These are phyloP conservation scores for Phialophora tarda DNA, from an alignment of 2,329 filamentous ascomycete species.

Conservation along the genomic window DNA sequence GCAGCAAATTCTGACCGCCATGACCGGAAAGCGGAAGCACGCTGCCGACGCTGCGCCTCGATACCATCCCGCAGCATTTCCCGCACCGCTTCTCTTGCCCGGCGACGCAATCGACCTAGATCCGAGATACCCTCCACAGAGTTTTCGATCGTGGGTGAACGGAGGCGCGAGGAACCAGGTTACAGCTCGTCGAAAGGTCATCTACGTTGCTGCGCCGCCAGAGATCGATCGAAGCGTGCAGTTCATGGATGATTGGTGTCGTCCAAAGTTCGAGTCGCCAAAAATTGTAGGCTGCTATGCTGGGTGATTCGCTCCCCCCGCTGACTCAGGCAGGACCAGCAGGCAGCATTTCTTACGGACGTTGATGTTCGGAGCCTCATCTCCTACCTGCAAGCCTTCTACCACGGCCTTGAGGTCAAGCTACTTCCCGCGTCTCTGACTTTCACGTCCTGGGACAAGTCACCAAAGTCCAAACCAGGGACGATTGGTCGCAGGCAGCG, in stretches of 20 bases:
- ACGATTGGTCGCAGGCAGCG: conserved; percentile 40
- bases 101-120: conserved; percentile 64
- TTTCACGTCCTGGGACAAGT: conserved; percentile 55
- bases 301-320: conserved; percentile 27
- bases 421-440: conserved; percentile 48
- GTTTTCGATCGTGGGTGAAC: conserved; percentile 58
- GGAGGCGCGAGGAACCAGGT: conserved; percentile 57
- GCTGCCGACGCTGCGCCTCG: background rate
- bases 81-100: conserved; percentile 65
- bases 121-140: conserved; percentile 59
- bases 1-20: conserved; percentile 1
- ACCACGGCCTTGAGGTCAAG: conserved; percentile 61
- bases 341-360: background rate
- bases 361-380: conserved; percentile 45
- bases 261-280: conserved; percentile 48
- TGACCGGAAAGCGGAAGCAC: conserved; percentile 7
- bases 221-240: conserved; percentile 1
- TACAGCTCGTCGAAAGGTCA: conserved; percentile 51
- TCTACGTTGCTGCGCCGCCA: conserved; percentile 52
- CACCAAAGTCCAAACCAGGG: conserved; percentile 28
- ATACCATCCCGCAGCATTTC: conserved; percentile 51
- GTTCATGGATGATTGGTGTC: conserved; percentile 1
- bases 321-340: conserved; percentile 47
- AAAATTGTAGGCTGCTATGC: conserved; percentile 51
- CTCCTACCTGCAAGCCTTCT: conserved; percentile 58